phyloP scores from a whole-genome alignment of 306 rosid species.

The Trifolium fragiferum region DNA sequence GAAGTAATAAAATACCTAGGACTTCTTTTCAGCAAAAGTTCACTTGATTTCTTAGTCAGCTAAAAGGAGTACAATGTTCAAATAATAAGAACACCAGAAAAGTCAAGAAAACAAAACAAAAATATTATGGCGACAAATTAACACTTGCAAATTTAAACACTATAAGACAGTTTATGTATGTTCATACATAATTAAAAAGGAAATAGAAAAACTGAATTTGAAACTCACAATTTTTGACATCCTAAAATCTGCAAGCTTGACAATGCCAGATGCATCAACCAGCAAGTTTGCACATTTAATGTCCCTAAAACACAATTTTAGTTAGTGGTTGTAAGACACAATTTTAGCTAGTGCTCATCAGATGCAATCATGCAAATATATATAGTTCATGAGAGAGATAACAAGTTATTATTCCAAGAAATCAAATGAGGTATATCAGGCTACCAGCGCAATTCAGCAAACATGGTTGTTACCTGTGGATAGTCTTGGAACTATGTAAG shows the following conservation, averaged over 20 bases:
- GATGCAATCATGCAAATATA: slow-evolving; percentile 21
- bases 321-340: not conserved
- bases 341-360: slow-evolving; percentile 24
- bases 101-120: slow-evolving; percentile 5
- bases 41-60: slow-evolving; percentile 74
- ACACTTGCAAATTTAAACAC: slow-evolving; percentile 15
- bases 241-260: slow-evolving; percentile 97
- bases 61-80: slow-evolving; percentile 47
- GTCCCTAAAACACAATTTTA: slow-evolving; percentile 70
- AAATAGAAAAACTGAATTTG: slow-evolving; percentile 32
- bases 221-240: slow-evolving; percentile 90
- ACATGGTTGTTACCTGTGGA: slow-evolving; percentile 71
- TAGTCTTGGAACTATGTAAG: slow-evolving; percentile 73
- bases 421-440: too few relatives aligned
- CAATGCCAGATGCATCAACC: slow-evolving; percentile 77
- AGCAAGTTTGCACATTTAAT: slow-evolving; percentile 98
- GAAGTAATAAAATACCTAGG: slow-evolving; percentile 71
- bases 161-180: not conserved
- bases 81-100: slow-evolving; percentile 37
- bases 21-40: slow-evolving; percentile 91
- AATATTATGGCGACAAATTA: slow-evolving; percentile 21
- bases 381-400: slow-evolving; percentile 22
- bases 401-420: not conserved
- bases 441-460: too few relatives aligned
- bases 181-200: slow-evolving; percentile 8